Conservation (phyloP, 139 green algal species). For the Spirogloea muscicola region DNA sequence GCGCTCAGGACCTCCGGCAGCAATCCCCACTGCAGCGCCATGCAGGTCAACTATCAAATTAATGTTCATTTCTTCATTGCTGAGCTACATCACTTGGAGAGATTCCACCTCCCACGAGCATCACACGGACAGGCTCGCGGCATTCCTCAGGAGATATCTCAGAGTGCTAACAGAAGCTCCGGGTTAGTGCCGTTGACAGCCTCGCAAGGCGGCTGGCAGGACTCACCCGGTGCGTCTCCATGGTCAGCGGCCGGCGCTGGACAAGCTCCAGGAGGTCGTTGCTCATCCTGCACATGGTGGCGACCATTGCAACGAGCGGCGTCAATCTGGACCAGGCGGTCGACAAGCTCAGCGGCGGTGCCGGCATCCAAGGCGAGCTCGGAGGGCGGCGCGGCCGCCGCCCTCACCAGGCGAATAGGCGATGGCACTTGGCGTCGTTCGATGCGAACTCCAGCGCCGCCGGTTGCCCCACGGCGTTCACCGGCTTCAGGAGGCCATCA, state of each 20-base stretch:
- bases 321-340: too few relatives aligned
- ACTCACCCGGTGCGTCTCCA: constrained; percentile 38
- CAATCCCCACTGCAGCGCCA: background rate
- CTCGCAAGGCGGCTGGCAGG: background rate
- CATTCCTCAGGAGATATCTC: background rate
- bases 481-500: background rate
- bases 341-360: too few relatives aligned
- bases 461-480: constrained; percentile 1
- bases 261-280: constrained; percentile 16
- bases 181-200: background rate
- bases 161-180: background rate
- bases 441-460: background rate
- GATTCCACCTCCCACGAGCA: too few relatives aligned
- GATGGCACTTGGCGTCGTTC: background rate
- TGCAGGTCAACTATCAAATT: background rate
- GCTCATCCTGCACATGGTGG: too few relatives aligned
- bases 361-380: too few relatives aligned
- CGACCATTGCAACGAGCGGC: too few relatives aligned
- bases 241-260: constrained; percentile 16
- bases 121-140: too few relatives aligned
- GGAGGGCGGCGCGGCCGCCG: background rate
- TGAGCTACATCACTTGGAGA: too few relatives aligned
- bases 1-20: background rate
- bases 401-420: constrained; percentile 9
- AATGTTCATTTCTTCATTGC: background rate